Conservation (phyloP, 352 stramenopile species). For the Phytophthora melonis region DNA sequence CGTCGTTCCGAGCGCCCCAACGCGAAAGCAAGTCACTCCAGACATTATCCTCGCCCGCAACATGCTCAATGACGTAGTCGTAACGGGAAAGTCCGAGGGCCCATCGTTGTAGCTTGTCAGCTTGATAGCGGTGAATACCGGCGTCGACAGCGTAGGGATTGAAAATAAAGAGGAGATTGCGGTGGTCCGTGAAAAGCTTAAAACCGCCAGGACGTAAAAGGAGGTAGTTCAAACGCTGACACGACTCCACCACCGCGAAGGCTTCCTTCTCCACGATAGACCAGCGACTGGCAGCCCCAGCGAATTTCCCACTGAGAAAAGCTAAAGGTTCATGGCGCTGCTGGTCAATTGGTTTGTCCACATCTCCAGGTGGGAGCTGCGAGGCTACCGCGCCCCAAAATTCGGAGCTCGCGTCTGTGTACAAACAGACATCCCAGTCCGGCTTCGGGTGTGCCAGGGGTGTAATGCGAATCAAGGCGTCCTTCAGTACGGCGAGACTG, state of each 20-base stretch:
- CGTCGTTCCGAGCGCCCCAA: not conserved
- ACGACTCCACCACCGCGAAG: not conserved
- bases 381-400: slow-evolving; percentile 31
- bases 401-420: slow-evolving; percentile 27
- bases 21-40: not conserved
- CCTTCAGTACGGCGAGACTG: not conserved
- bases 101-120: not conserved
- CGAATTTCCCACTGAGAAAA: not conserved
- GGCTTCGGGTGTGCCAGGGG: slow-evolving; percentile 29
- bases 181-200: not conserved
- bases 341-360: not conserved
- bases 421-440: slow-evolving; percentile 30
- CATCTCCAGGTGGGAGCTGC: slow-evolving; percentile 19
- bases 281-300: not conserved
- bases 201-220: not conserved
- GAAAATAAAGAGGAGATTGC: not conserved
- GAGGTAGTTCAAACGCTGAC: slow-evolving; percentile 1
- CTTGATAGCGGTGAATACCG: not conserved
- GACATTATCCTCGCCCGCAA: not conserved
- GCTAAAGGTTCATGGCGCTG: not conserved
- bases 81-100: not conserved
- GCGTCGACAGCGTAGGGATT: slow-evolving; percentile 3
- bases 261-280: not conserved
- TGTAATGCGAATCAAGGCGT: slow-evolving; percentile 19
- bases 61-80: not conserved